phyloP scores from a whole-genome alignment of 2,329 filamentous ascomycete species.

The Pyrenochaeta sp. region DNA sequence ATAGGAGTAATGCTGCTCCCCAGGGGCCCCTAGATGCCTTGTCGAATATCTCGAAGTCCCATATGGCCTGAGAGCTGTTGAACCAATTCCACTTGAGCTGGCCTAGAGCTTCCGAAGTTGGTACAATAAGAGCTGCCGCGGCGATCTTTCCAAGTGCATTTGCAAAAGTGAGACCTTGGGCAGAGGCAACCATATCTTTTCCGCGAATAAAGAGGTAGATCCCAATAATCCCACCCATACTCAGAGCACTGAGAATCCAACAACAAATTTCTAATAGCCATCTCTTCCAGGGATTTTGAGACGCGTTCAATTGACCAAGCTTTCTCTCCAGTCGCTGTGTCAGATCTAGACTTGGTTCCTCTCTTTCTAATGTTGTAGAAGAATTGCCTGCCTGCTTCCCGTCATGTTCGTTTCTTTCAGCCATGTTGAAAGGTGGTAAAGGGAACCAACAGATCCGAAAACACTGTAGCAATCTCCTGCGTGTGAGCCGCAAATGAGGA shows the following conservation, averaged over 20 bases:
- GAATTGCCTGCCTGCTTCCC: too few species aligned
- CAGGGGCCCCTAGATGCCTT: conserved; percentile 23
- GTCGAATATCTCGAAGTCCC: conserved; percentile 45
- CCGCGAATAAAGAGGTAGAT: conserved; percentile 10
- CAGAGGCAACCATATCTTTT: conserved; percentile 1
- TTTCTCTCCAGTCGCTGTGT: too few species aligned
- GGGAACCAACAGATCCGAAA: too few species aligned
- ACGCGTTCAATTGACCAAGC: too few species aligned
- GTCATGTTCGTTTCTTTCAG: too few species aligned
- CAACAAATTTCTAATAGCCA: too few species aligned
- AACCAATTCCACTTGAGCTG: conserved; percentile 41
- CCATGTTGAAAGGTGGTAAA: too few species aligned
- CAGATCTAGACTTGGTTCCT: too few species aligned
- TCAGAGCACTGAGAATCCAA: conserved; percentile 19
- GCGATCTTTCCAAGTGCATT: conserved; percentile 24
- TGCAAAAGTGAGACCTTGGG: conserved; percentile 7
- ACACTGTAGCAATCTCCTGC: too few species aligned
- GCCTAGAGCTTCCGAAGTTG: conserved; percentile 32
- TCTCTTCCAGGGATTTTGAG: too few species aligned
- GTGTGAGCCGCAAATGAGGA: too few species aligned
- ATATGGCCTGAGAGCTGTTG: conserved; percentile 21
- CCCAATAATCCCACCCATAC: conserved; percentile 12
- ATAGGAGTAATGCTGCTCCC: conserved; percentile 19
- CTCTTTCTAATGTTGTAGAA: too few species aligned
- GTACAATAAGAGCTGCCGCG: conserved; percentile 28